Conservation (phyloP, 164 flowering plant species). For the Malania oleifera region DNA sequence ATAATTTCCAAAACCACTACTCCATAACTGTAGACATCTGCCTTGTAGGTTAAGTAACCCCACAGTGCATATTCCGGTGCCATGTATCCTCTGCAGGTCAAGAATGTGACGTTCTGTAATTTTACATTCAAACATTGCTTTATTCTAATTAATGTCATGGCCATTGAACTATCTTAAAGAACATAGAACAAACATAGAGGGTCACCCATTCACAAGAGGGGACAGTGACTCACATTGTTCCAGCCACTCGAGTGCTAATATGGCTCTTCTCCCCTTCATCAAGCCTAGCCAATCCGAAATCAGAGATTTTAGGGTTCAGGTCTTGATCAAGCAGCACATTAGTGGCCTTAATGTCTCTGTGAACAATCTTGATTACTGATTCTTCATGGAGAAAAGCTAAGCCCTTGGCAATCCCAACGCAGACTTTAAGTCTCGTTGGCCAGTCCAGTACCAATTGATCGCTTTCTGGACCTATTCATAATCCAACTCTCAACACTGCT, state of each 20-base stretch:
- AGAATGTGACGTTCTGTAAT: not conserved
- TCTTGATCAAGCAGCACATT: conserved; percentile 56
- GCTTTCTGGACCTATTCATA: conserved; percentile 30
- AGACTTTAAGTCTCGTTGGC: conserved; percentile 54
- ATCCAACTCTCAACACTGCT: not conserved
- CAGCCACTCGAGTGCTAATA: conserved; percentile 66
- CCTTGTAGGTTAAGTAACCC: conserved; percentile 49
- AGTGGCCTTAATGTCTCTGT: conserved; percentile 65
- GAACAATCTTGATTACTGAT: conserved; percentile 59
- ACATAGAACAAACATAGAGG: too few species aligned
- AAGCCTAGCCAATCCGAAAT: conserved; percentile 73
- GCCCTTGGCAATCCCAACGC: conserved; percentile 61
- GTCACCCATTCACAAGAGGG: not conserved
- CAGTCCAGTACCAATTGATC: conserved; percentile 38
- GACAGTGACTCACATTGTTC: conserved; percentile 46
- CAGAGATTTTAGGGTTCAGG: conserved; percentile 57
- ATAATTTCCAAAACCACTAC: conserved; percentile 45
- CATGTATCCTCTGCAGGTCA: conserved; percentile 36
- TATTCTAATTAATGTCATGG: too few species aligned
- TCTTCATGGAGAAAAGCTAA: conserved; percentile 67
- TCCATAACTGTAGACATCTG: conserved; percentile 62
- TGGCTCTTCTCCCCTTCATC: conserved; percentile 58
- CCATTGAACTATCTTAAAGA: too few species aligned
- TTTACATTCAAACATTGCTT: conserved; percentile 1
- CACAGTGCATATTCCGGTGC: conserved; percentile 42